Conservation (phyloP, 2,329 filamentous ascomycete species). For the Rachicladosporium sp. region DNA sequence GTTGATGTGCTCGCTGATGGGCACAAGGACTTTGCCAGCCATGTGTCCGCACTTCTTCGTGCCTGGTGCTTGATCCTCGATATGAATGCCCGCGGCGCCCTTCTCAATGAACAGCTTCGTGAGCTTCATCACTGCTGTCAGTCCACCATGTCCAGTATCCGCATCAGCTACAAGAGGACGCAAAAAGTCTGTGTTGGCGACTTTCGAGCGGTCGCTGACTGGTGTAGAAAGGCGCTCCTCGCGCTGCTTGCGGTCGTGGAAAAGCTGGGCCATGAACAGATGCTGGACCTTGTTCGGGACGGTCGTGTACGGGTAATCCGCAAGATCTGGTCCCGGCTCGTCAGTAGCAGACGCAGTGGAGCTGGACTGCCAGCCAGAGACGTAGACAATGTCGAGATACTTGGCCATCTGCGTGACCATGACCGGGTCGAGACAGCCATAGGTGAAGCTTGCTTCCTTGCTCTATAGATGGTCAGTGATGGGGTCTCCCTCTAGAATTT, state of each 20-base stretch:
- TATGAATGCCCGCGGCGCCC: constrained; percentile 93
- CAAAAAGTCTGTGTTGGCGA: constrained; percentile 82
- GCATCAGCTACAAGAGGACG: constrained; percentile 94
- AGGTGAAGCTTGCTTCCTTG: constrained; percentile 81
- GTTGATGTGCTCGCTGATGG: constrained; percentile 96
- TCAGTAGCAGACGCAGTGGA: constrained; percentile 91
- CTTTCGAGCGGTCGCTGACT: constrained; percentile 56
- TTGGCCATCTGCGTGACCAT: constrained; percentile 99
- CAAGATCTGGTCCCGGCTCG: constrained; percentile 93
- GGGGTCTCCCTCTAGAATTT: too few relatives aligned
- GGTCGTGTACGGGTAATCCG: constrained; percentile 88
- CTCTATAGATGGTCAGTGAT: too few relatives aligned
- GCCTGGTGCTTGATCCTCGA: constrained; percentile 94
- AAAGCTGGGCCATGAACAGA: constrained; percentile 95
- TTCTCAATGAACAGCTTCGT: constrained; percentile 96
- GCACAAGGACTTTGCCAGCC: constrained; percentile 95
- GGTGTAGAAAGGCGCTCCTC: constrained; percentile 78
- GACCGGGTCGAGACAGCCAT: constrained; percentile 92
- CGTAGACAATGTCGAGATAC: constrained; percentile 95
- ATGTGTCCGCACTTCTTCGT: constrained; percentile 99
- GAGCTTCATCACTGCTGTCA: constrained; percentile 99
- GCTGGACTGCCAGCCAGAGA: constrained; percentile 97
- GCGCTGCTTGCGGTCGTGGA: constrained; percentile 98
- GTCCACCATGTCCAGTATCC: constrained; percentile 89
- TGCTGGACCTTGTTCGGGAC: constrained; percentile 97